phyloP scores from a whole-genome alignment of 163 green algal species.

The Volvox carteri region DNA sequence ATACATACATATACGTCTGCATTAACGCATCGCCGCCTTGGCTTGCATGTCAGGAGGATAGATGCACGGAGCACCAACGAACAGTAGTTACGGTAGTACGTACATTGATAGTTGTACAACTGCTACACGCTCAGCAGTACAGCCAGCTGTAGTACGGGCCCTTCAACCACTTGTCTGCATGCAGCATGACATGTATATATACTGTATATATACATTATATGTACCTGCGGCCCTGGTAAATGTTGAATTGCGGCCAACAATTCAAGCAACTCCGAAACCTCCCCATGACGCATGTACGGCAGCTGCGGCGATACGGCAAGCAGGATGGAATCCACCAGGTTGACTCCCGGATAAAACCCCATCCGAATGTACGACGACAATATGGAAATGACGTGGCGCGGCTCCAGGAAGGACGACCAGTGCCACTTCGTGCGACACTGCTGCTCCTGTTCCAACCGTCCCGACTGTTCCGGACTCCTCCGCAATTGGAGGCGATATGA shows the following conservation, averaged over 20 bases:
- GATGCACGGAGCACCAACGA: background rate
- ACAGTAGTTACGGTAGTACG: background rate
- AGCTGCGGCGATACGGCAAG: constrained; percentile 17
- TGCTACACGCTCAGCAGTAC: background rate
- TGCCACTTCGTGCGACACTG: background rate
- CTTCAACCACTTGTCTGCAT: too few species aligned
- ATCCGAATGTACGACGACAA: constrained; percentile 7
- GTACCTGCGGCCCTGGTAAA: constrained; percentile 31
- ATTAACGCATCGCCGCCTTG: too few species aligned
- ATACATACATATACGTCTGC: too few species aligned
- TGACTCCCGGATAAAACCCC: background rate
- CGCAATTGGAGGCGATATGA: background rate
- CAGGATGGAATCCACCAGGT: constrained; percentile 26
- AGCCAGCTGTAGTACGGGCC: background rate
- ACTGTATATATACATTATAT: background rate
- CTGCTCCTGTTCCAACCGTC: background rate
- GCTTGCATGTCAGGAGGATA: too few species aligned
- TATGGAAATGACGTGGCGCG: background rate
- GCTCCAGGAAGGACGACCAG: constrained; percentile 15
- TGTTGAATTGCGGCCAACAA: constrained; percentile 15
- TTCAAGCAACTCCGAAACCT: constrained; percentile 32
- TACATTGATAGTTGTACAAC: background rate
- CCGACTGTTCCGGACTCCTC: background rate
- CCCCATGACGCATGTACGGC: background rate
- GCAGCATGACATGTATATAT: too few species aligned